phyloP scores from a whole-genome alignment of 148 eudicot genomes.

The Cornus kousa region DNA sequence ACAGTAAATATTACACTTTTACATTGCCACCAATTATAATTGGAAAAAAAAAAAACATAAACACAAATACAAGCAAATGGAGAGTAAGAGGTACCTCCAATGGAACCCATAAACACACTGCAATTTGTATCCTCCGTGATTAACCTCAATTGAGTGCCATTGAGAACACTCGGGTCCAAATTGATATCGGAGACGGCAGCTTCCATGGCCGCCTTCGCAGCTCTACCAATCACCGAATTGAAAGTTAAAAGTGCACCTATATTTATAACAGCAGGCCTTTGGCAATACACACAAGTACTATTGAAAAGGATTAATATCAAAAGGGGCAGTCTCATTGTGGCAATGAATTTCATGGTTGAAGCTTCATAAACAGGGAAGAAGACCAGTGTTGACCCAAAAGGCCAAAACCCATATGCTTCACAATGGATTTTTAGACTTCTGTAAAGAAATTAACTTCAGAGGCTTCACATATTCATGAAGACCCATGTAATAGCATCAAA shows the following conservation, averaged over 20 bases:
- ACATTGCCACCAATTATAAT: too few species aligned
- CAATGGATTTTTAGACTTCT: too few species aligned
- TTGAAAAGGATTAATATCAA: background rate
- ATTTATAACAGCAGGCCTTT: constrained; percentile 28
- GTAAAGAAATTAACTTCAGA: too few species aligned
- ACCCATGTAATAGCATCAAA: too few species aligned
- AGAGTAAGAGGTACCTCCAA: constrained; percentile 19
- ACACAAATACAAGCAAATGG: too few species aligned
- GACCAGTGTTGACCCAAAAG: background rate
- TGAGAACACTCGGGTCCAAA: constrained; percentile 19
- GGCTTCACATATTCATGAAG: too few species aligned
- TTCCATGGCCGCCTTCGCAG: constrained; percentile 35
- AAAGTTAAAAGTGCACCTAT: constrained; percentile 29
- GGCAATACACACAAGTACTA: constrained; percentile 2
- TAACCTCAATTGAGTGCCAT: constrained; percentile 23
- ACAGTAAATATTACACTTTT: too few species aligned
- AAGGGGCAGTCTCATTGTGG: background rate
- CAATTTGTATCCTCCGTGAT: constrained; percentile 14
- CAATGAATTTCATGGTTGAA: constrained; percentile 5
- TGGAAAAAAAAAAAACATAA: too few species aligned
- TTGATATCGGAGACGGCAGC: constrained; percentile 10
- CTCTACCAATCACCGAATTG: constrained; percentile 33
- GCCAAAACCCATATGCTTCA: too few species aligned
- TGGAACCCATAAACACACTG: constrained; percentile 21
- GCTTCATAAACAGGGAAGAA: background rate